Evolutionary conservation across 352 stramenopile genomes (phyloP), one percentile per base, ranked within the genome.

Genomic region (Globisporangium cylindrosporum): DNA sequence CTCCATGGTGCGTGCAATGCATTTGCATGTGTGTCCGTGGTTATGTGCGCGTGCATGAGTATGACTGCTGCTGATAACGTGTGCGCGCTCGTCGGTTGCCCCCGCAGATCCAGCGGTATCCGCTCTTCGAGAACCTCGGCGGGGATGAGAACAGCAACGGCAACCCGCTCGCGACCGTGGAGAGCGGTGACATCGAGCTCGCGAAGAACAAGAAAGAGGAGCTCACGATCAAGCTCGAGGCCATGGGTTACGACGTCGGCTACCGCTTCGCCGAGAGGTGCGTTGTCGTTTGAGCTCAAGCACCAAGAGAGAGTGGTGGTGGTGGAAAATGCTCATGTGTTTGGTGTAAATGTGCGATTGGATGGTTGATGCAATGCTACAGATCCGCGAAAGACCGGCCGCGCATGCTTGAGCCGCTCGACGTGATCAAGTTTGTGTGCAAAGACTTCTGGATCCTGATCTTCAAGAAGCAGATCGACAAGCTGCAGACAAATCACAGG

Each of bases 401-500:
- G 53, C 87, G 89, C 38, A 93, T 96, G 84, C 69, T 86, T 27
- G 90, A 97, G 72, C 87, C 91, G 53, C 82, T 99, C 59, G 96
- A 99, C 65, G 93, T 98, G 62, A 97, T 99, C 73, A 99, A 99
- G 82, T 99, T 99, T 75, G 76, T 99, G 38, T 99, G 97, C 82
- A 99, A 99, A 76, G 96, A 99, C 77, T 96, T 99, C 66, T 99
- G 97, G 97, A 97, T 94, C 70, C 80, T 97, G 61, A 93, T 99
- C 57, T 99, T 99, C 75, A 93, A 97, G 65, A 99, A 99, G 74
- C 93, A 99, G 78, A 98, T 99, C 76, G 96, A 99, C 77, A 99
- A 99, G 81, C 79, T 99, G 38, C 96, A 99, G 84, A 99, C 97
- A 25, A 99, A 99, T 80, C 96, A 99, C 77, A 78, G 95, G 24